Evolutionary conservation across 2,329 filamentous ascomycete genomes (phyloP).

Genomic region (Nigrograna mackinnonii): DNA sequence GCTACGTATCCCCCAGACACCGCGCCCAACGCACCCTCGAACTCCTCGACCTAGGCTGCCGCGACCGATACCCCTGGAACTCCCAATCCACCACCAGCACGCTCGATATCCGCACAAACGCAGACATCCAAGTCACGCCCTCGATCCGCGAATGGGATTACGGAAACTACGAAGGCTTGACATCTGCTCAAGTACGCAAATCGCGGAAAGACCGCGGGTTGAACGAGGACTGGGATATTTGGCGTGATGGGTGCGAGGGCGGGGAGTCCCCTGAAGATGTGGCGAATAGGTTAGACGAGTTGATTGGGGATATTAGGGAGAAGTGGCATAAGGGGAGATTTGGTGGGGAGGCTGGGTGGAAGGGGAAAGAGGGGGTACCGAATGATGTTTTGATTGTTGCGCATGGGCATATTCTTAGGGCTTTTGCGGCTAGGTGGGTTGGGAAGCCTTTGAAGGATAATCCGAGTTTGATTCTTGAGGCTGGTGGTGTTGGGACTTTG

Average conservation of each 20-base stretch:
- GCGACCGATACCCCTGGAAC: conserved; percentile 72
- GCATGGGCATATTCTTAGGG: conserved; percentile 86
- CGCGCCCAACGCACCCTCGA: conserved; percentile 91
- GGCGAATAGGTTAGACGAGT: conserved; percentile 69
- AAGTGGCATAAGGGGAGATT: conserved; percentile 53
- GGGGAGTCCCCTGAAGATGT: conserved; percentile 81
- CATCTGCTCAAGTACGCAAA: conserved; percentile 53
- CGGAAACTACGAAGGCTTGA: conserved; percentile 64
- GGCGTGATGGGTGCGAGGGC: conserved; percentile 80
- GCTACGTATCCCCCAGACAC: conserved; percentile 83
- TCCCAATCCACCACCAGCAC: conserved; percentile 5
- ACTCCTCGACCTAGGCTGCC: conserved; percentile 74
- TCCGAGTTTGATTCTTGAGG: conserved; percentile 79
- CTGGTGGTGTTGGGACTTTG: conserved; percentile 55
- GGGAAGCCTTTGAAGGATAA: conserved; percentile 74
- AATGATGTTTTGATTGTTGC: conserved; percentile 80
- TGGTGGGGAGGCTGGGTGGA: conserved; percentile 58
- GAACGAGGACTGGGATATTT: conserved; percentile 77
- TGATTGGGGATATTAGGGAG: conserved; percentile 75
- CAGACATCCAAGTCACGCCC: conserved; percentile 54
- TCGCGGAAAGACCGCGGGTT: conserved; percentile 52
- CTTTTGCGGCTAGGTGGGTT: conserved; percentile 86
- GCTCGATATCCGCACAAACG: conserved; percentile 37
- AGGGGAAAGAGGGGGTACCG: conserved; percentile 43
- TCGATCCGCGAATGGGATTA: conserved; percentile 65